These are phyloP conservation scores for Chiua sp. DNA, from an alignment of 1,284 basidiomycete genomes.

Conservation along the genomic window DNA sequence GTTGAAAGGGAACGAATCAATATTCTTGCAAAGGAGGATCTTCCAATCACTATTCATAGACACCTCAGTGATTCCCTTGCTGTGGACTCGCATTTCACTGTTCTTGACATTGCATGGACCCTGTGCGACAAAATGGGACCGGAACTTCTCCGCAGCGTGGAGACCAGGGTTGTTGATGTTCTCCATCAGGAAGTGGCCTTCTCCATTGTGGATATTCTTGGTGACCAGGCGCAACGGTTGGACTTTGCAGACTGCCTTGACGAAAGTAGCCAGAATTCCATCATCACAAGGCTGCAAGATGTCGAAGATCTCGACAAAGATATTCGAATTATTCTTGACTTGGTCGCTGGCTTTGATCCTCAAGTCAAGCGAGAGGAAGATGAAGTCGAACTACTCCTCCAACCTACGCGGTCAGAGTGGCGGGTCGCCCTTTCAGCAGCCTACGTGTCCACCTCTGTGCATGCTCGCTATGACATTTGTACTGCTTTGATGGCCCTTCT, in stretches of 20 bases:
- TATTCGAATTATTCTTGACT: conserved; percentile 62
- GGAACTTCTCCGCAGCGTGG: conserved; percentile 58
- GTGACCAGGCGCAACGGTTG: conserved; percentile 60
- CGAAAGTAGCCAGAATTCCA: conserved; percentile 62
- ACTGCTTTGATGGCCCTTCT: conserved; percentile 68
- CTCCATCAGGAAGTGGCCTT: conserved; percentile 78
- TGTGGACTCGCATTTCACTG: conserved; percentile 54
- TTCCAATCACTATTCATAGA: conserved; percentile 63
- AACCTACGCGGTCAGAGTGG: conserved; percentile 62
- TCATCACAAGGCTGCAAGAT: conserved; percentile 59
- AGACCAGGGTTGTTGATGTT: conserved; percentile 63
- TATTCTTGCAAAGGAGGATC: conserved; percentile 66
- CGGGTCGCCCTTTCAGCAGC: conserved; percentile 61
- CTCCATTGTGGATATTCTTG: conserved; percentile 74
- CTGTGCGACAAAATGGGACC: conserved; percentile 62
- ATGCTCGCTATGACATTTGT: conserved; percentile 75
- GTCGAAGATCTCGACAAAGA: conserved; percentile 60
- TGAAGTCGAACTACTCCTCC: conserved; percentile 61
- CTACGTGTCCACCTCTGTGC: conserved; percentile 65
- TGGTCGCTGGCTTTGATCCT: conserved; percentile 70
- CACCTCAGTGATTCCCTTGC: conserved; percentile 46
- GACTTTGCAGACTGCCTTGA: conserved; percentile 61
- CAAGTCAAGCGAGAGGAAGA: conserved; percentile 77
- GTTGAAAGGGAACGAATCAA: conserved; percentile 82
- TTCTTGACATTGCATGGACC: conserved; percentile 65